phyloP scores from a whole-genome alignment of 2,329 filamentous ascomycete genomes.

The Ceratocystis diversiconidia region DNA sequence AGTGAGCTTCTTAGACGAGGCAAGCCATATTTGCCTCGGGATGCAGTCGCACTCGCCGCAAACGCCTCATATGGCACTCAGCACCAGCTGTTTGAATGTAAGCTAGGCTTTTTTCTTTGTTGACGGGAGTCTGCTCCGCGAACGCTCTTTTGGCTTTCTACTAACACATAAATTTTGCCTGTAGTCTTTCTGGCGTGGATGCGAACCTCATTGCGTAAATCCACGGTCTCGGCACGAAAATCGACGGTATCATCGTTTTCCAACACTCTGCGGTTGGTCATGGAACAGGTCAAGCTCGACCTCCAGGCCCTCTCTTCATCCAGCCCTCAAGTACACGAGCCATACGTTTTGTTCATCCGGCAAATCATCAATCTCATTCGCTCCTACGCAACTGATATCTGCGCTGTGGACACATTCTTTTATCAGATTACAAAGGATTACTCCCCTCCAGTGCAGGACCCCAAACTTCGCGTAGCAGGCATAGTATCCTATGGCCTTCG shows the following conservation, averaged over 20 bases:
- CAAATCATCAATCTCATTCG: conserved; percentile 39
- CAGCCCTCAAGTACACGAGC: conserved; percentile 29
- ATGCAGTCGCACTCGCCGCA: conserved; percentile 25
- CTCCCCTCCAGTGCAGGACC: conserved; percentile 40
- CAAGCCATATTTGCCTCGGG: conserved; percentile 32
- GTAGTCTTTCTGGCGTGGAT: conserved; percentile 33
- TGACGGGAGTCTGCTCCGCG: background rate
- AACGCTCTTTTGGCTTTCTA: too few species aligned
- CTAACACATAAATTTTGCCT: background rate
- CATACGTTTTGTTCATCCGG: conserved; percentile 39
- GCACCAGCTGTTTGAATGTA: conserved; percentile 35
- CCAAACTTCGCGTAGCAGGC: conserved; percentile 40
- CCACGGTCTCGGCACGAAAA: conserved; percentile 26
- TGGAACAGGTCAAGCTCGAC: conserved; percentile 42
- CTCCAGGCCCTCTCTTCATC: conserved; percentile 28
- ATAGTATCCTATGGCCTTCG: conserved; percentile 43
- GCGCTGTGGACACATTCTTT: conserved; percentile 40
- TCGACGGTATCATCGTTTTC: conserved; percentile 30
- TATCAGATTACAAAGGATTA: conserved; percentile 43
- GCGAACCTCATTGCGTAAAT: conserved; percentile 33
- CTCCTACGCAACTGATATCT: conserved; percentile 39
- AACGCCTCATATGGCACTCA: conserved; percentile 36
- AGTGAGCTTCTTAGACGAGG: conserved; percentile 31
- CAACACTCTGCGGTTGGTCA: conserved; percentile 32
- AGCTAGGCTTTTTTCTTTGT: conserved; percentile 18